Base-by-base conservation (phyloP, 2,329 filamentous ascomycete genomes). In the Colletotrichum phormii region DNA sequence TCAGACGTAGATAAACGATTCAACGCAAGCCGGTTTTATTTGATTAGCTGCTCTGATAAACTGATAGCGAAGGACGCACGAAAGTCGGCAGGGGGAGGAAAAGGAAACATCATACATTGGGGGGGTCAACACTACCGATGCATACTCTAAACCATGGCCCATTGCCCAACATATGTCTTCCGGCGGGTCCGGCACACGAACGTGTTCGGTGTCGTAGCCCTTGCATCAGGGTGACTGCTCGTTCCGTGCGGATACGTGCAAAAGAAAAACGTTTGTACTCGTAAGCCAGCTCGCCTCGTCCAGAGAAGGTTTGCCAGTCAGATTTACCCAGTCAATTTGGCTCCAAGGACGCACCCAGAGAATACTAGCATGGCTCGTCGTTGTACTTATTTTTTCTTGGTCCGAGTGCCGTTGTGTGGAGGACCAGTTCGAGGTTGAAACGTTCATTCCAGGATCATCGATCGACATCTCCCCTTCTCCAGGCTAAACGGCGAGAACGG, bases 351-450 rank as follows among this genome's bases (percentile, higher is more conserved):
- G 61, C 61, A 24, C 60, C 67, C 22, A 15, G 61, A 13, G 22
- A 61, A 46, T 15, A 31, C 13, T 7, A 18, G 35, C 49, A 22
- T 59, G n/a, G 59, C 59, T 68, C 31, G 60, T 37, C 26, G 26
- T 13, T 60, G 66, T 55, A 13, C 64, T 54, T n/a, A 33, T 54
- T 51, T 54, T 54, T 54, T 69, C 65, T 55, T 72, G 66, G 60
- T 37, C 70, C 66, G 54, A 60, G 70, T 57, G 66, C 58, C 54
- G 18, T 11, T 26, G 53, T 53, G 59, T 64, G 54, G 51, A 70
- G 64, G 60, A 71, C 35, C 66, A 65, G 67, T 73, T 73, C 71
- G 71, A 73, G 18, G 71, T 73, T 73, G 71, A 73, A 73, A 73
- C 71, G 67, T 73, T 73, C 71, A 71, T 65, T 51, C 70, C 26